phyloP scores from a whole-genome alignment of 305 asterid genomes.

The Euphrasia arctica region DNA sequence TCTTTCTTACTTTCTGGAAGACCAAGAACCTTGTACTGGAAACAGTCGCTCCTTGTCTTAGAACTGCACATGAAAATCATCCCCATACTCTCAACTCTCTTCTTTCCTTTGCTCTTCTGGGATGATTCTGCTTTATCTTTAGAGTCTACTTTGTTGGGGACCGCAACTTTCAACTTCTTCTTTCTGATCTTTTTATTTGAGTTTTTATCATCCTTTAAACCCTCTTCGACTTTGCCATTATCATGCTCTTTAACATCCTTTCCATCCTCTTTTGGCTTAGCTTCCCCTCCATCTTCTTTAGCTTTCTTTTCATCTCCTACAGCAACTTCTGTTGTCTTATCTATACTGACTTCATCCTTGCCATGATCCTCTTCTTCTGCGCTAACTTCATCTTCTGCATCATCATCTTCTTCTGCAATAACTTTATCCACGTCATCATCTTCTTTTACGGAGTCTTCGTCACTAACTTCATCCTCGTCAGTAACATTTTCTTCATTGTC shows the following conservation, averaged over 20 bases:
- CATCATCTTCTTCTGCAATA: constrained; percentile 28
- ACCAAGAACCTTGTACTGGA: constrained; percentile 71
- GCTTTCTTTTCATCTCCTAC: constrained; percentile 22
- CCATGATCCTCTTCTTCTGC: constrained; percentile 25
- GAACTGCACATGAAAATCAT: constrained; percentile 95
- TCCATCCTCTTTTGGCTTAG: constrained; percentile 26
- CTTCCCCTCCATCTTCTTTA: constrained; percentile 20
- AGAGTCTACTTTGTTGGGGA: constrained; percentile 32
- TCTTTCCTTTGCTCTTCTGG: constrained; percentile 37
- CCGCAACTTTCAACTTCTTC: constrained; percentile 27
- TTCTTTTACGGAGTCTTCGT: constrained; percentile 31
- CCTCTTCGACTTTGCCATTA: constrained; percentile 29
- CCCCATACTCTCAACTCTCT: constrained; percentile 75
- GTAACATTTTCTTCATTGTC: constrained; percentile 21
- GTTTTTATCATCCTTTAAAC: constrained; percentile 33
- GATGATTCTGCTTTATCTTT: constrained; percentile 46
- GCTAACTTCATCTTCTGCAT: constrained; percentile 28
- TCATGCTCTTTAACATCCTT: constrained; percentile 29
- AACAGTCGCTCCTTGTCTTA: constrained; percentile 80
- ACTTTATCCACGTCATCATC: constrained; percentile 29
- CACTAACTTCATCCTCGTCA: constrained; percentile 30
- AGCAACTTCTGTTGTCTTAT: constrained; percentile 21
- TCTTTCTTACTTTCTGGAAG: constrained; percentile 78
- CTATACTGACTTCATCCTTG: constrained; percentile 29
- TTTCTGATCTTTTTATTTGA: constrained; percentile 31